Conservation (phyloP, 352 stramenopile species). For the Phytophthora hybrid region DNA sequence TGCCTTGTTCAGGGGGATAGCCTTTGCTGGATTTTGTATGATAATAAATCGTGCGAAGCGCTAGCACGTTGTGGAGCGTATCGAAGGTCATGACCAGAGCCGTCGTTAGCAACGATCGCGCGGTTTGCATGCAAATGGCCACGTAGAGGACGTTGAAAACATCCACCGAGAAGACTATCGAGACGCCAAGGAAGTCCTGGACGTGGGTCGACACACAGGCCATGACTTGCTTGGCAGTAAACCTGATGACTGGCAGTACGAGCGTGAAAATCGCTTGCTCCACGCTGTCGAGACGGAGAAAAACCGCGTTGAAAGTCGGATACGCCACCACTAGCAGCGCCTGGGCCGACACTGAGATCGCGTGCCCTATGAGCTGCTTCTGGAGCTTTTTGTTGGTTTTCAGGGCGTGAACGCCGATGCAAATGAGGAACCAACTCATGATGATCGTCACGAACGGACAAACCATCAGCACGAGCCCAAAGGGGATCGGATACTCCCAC, state of each 20-base stretch:
- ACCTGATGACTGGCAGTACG: slow-evolving; percentile 34
- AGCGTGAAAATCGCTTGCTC: slow-evolving; percentile 30
- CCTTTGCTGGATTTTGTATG: slow-evolving; percentile 11
- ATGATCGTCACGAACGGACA: slow-evolving; percentile 32
- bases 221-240: slow-evolving; percentile 37
- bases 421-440: slow-evolving; percentile 22
- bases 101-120: slow-evolving; percentile 29
- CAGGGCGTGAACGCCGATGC: slow-evolving; percentile 11
- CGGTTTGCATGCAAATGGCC: slow-evolving; percentile 46
- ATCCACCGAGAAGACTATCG: slow-evolving; percentile 41
- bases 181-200: slow-evolving; percentile 32
- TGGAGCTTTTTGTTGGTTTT: slow-evolving; percentile 23
- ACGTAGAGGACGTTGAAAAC: slow-evolving; percentile 49
- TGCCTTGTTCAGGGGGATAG: background rate
- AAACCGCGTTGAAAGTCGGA: slow-evolving; percentile 34
- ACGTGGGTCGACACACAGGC: slow-evolving; percentile 22
- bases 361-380: slow-evolving; percentile 24
- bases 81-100: slow-evolving; percentile 22
- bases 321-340: slow-evolving; percentile 38
- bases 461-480: slow-evolving; percentile 28
- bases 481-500: slow-evolving; percentile 43
- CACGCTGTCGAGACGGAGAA: slow-evolving; percentile 15
- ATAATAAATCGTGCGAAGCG: slow-evolving; percentile 24
- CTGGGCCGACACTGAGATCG: slow-evolving; percentile 17
- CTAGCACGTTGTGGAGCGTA: slow-evolving; percentile 18